Evolutionary conservation across 129 eudicot genomes (phyloP), one percentile per base, ranked within the genome.

Genomic region (Saposhnikovia divaricata): DNA sequence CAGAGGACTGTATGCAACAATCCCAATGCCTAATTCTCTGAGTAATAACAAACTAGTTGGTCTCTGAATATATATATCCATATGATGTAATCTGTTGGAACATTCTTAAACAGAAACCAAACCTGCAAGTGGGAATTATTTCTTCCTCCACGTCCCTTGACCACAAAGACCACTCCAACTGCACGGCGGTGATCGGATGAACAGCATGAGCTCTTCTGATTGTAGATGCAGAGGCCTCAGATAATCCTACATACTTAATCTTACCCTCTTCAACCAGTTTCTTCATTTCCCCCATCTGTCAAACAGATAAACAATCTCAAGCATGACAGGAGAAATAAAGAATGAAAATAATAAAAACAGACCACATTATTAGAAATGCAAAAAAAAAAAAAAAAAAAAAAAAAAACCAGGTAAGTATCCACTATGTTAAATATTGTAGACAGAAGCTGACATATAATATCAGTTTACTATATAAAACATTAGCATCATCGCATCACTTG

Each of bases 141-240:
- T 73, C 77, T 73, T 73, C 77, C 80, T 89, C 96, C 50, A 82
- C 86, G 74, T 91, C 91, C 82, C 96, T 87, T 47, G 51, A 38
- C 77, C 77, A 73, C 77, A 73, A 42, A 73, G 77, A 73, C 77
- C 77, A 73, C 77, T 73, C 93, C 75, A 85, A 50, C 71, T 91
- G 93, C 10, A 91, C 89, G 0, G 96, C 91, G 3, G 96, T 87
- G 50, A 91, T 81, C 13, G 96, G 96, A 85, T 91, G 96, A 79
- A 91, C 89, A 43, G 91, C 91, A 80, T 89, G 93, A 18, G 96
- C 96, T 45, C 96, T 89, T 84, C 96, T 86, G 93, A 68, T 68
- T 42, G 73, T 34, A 61, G 69, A 61, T 61, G 69, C 69, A 10
- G 73, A 68, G 73, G 73, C 96, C 85, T 91, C 96, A 50, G 96